phyloP scores from a whole-genome alignment of 345 rosid genomes.

The Microcos paniculata region DNA sequence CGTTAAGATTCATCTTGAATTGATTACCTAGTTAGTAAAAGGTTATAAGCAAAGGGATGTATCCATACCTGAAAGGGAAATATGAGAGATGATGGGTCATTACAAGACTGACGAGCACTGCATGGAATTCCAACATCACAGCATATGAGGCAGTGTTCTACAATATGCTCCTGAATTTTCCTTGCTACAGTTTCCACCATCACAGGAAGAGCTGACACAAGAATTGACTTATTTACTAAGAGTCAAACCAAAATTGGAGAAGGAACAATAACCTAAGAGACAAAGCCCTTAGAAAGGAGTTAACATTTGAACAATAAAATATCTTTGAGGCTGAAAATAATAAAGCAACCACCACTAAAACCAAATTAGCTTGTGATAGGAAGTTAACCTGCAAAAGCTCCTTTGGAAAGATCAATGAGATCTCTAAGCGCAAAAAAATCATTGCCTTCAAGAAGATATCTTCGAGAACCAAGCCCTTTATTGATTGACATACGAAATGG shows the following conservation, averaged over 20 bases:
- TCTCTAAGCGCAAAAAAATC: conserved; percentile 91
- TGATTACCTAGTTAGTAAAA: not conserved
- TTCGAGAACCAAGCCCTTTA: conserved; percentile 81
- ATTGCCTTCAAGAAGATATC: conserved; percentile 89
- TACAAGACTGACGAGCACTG: conserved; percentile 81
- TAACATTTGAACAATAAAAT: not conserved
- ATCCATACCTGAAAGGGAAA: conserved; percentile 88
- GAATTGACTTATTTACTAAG: conserved; percentile 20
- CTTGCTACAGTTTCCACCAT: conserved; percentile 75
- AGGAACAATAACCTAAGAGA: not conserved
- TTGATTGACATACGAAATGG: conserved; percentile 79
- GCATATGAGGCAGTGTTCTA: conserved; percentile 84
- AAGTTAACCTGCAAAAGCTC: conserved; percentile 88
- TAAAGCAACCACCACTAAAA: not conserved
- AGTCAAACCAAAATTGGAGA: conserved; percentile 13
- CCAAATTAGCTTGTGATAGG: conserved; percentile 5
- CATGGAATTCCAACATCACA: conserved; percentile 95
- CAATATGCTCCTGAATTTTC: conserved; percentile 83
- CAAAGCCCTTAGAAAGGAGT: conserved; percentile 7
- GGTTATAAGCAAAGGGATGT: not conserved
- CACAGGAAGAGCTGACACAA: conserved; percentile 72
- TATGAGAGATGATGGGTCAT: conserved; percentile 87
- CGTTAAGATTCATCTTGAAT: not conserved
- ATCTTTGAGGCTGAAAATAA: not conserved
- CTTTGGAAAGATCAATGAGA: conserved; percentile 94